Evolutionary conservation across 371 early-diverging fungal species (phyloP).

Genomic region (Sporodiniella umbellata): DNA sequence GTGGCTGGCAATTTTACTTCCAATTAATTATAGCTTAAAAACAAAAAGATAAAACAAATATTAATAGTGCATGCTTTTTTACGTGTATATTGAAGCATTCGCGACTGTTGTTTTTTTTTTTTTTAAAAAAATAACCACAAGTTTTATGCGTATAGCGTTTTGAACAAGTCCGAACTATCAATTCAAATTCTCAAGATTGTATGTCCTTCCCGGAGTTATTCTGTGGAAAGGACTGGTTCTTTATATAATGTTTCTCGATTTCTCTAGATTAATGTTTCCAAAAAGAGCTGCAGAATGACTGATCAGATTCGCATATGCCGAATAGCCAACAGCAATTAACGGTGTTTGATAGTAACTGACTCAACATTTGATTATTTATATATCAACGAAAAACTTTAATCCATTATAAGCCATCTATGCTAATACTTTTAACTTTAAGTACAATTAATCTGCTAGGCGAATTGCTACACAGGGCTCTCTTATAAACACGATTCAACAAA

Average conservation of each 20-base stretch:
- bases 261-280: neutral
- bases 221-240: neutral
- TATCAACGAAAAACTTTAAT: slow-evolving; percentile 46
- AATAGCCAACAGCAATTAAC: neutral
- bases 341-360: slow-evolving; percentile 1
- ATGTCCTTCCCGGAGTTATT: neutral
- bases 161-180: neutral
- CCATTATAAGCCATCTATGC: neutral
- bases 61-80: no score
- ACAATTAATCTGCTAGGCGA: neutral
- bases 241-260: neutral
- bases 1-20: no score
- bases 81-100: no score
- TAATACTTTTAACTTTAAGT: neutral
- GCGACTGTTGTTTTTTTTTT: no score
- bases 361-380: slow-evolving; percentile 9
- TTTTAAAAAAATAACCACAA: no score
- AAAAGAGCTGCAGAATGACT: neutral
- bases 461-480: no score
- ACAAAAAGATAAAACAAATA: no score
- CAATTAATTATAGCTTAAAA: no score
- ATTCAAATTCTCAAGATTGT: neutral
- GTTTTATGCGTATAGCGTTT: neutral
- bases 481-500: no score
- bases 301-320: neutral